Evolutionary conservation across 78 protist species (phyloP).

Genomic region (Bodo saltans): DNA sequence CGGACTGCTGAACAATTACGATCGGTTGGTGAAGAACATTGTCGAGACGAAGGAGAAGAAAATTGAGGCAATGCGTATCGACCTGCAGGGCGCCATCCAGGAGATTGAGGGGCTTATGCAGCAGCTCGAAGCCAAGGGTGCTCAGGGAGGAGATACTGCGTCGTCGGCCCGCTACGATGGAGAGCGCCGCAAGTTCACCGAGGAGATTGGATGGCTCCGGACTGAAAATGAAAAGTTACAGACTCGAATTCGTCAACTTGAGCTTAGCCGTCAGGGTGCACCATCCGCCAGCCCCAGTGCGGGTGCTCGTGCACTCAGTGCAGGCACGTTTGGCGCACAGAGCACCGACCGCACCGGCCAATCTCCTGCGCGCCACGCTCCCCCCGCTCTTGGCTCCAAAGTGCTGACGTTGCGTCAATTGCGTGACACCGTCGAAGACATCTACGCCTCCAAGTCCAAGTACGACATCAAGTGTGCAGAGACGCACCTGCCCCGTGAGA

Average conservation of each 20-base stretch:
- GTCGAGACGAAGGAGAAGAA: background rate
- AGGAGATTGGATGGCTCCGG: constrained; percentile 34
- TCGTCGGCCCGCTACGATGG: background rate
- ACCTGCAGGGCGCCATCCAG: constrained; percentile 27
- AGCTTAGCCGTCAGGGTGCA: constrained; percentile 3
- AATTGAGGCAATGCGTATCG: background rate
- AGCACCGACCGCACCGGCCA: background rate
- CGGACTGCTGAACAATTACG: constrained; percentile 2
- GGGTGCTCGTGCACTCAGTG: background rate
- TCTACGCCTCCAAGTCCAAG: constrained; percentile 41
- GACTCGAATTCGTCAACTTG: constrained; percentile 16
- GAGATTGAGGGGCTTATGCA: constrained; percentile 28
- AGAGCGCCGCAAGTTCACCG: background rate
- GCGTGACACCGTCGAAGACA: constrained; percentile 35
- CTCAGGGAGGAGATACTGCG: background rate
- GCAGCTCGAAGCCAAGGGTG: constrained; percentile 16
- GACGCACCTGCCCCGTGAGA: constrained; percentile 41
- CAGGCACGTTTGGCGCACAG: background rate
- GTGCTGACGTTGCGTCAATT: constrained; percentile 27
- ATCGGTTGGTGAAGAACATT: background rate
- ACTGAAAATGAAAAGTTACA: constrained; percentile 28
- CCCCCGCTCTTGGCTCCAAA: background rate
- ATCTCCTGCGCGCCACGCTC: background rate
- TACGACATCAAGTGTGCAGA: constrained; percentile 8
- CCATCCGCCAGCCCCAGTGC: background rate